Base-by-base conservation (phyloP, 1,284 basidiomycete species). In the Prillingera fragicola region DNA sequence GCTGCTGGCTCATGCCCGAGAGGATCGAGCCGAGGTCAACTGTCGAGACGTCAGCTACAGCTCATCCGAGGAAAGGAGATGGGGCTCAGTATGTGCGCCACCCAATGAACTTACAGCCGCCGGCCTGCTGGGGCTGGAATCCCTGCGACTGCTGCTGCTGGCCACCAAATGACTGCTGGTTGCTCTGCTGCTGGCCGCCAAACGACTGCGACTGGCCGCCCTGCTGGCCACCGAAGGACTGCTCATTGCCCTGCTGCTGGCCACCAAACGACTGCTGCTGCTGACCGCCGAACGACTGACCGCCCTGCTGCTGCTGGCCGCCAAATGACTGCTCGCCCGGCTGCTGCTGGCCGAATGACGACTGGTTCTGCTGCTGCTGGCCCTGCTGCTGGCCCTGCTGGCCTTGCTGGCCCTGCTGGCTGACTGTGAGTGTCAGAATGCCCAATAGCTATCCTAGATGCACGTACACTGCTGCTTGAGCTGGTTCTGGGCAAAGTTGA, bases 1-100 rank as follows among this genome's bases (percentile, higher is more conserved):
- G 54, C 54, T 68, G 60, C 33, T 55, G 42, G 39, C 67, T 61
- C 32, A 67, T 67, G 27, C 63, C 67, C 33, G 46, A 65, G 46
- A 36, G 63, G 62, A 41, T 60, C 48, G 39, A 34, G n/a, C 44
- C 33, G 37, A 65, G 48, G 57, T 70, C 58, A 54, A 69, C 69
- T 71, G 45, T 5, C n/a, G n/a, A 4, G 8, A 26, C 4, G 6
- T 19, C 37, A 29, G 17, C 8, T 22, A 10, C 8, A 23, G 22
- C 14, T 27, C n/a, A n/a, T n/a, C n/a, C n/a, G n/a, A 5, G 21
- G 19, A 31, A 7, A 6, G 24, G 22, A 31, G 19, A 37, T 13
- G 19, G n/a, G 23, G 29, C 15, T 22, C 19, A 29, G 25, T 12
- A 10, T 29, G 23, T 18, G 5, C 12, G 33, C 5, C 21, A 7